Percentiles rank a stretch among this genome's conserved stretches.
These are phyloP conservation scores for Angomonas deanei DNA, from an alignment of 208 protist species.

Conservation along the genomic window DNA sequence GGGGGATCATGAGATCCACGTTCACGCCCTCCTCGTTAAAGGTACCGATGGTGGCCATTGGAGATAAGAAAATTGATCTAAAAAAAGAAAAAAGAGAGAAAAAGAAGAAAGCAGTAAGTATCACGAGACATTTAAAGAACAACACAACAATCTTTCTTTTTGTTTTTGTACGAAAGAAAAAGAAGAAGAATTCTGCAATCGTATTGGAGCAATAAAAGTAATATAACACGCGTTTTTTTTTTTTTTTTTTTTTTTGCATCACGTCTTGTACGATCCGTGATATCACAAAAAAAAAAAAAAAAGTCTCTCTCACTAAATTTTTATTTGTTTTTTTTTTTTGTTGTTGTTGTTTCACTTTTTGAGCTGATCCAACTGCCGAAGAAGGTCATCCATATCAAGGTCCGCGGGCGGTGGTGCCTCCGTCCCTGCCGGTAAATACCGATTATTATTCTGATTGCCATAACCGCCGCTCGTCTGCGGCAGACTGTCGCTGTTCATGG, in stretches of 20 bases:
- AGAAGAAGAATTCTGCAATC: constrained; percentile 3
- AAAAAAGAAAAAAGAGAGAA: neutral
- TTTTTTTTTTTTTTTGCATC: constrained; percentile 3
- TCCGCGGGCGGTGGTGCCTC: neutral
- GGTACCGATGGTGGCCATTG: constrained; percentile 81
- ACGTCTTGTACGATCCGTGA: neutral
- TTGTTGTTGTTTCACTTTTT: neutral
- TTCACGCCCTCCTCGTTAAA: constrained; percentile 90
- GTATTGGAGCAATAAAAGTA: neutral
- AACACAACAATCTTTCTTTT: neutral
- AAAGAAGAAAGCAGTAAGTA: constrained; percentile 9
- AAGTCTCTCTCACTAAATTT: neutral
- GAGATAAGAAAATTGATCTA: constrained; percentile 3
- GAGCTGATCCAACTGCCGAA: constrained; percentile 32
- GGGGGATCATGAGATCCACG: constrained; percentile 95
- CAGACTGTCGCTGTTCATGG: constrained; percentile 5
- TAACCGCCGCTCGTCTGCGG: neutral
- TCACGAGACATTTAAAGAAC: constrained; percentile 8
- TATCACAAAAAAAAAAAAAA: neutral
- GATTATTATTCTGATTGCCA: neutral
- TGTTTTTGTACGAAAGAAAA: constrained; percentile 1
- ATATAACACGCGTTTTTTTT: neutral
- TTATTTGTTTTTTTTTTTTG: neutral
- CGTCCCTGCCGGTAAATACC: neutral
- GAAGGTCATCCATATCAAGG: constrained; percentile 3